Evolutionary conservation across 352 stramenopile genomes (phyloP).

Genomic region (Phytophthora lateralis): DNA sequence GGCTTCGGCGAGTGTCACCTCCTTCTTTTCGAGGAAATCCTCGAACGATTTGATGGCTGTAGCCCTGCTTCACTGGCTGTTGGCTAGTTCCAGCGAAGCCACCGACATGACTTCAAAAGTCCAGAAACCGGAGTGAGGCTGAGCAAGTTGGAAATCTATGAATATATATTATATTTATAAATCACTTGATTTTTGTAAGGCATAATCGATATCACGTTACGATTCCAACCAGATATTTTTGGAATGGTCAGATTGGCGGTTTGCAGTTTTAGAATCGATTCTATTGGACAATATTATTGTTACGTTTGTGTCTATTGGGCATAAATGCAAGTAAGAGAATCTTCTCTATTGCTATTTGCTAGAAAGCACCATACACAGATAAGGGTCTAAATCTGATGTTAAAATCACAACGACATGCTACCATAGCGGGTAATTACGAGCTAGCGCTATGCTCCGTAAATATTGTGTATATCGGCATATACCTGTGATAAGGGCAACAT

Average conservation of each 20-base stretch:
- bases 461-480: no score
- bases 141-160: neutral
- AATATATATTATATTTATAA: neutral
- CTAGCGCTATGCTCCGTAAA: no score
- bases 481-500: no score
- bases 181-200: neutral
- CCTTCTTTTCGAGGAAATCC: slow-evolving; percentile 1
- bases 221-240: neutral
- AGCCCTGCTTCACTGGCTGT: neutral
- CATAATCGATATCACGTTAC: neutral
- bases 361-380: no score
- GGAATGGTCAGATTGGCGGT: neutral
- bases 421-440: no score
- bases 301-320: no score
- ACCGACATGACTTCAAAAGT: neutral
- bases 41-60: neutral
- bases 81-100: neutral
- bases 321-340: no score
- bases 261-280: no score
- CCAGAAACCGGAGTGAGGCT: neutral
- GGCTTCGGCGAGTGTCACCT: neutral
- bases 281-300: no score
- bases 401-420: neutral
- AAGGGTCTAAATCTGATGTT: neutral
- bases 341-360: no score